Conservation (phyloP, 73 alveolate genomes). For the Paramecium bursaria region DNA sequence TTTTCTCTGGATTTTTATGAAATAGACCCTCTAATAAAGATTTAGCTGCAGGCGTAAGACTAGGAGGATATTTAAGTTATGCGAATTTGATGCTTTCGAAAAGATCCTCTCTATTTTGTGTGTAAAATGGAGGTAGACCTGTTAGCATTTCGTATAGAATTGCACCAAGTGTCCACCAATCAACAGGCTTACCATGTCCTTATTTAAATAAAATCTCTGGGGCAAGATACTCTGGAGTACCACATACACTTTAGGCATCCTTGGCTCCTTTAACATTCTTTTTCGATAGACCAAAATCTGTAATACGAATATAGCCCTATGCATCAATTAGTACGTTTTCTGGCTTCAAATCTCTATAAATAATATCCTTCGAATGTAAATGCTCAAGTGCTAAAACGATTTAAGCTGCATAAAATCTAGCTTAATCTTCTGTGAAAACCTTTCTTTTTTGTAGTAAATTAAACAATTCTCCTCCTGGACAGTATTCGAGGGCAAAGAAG, state of each 20-base stretch:
- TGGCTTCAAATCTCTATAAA: constrained; percentile 70
- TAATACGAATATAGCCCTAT: constrained; percentile 63
- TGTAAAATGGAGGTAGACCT: constrained; percentile 95
- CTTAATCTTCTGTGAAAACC: constrained; percentile 61
- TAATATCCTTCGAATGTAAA: constrained; percentile 64
- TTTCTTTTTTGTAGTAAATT: constrained; percentile 73
- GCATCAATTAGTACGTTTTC: constrained; percentile 67
- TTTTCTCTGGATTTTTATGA: constrained; percentile 62
- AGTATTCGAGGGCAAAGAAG: constrained; percentile 94
- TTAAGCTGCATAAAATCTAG: constrained; percentile 70
- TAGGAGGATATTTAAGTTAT: constrained; percentile 51
- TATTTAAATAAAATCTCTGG: constrained; percentile 88
- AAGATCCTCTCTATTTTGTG: constrained; percentile 89
- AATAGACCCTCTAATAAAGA: constrained; percentile 67
- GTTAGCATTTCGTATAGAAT: constrained; percentile 93
- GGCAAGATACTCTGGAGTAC: constrained; percentile 96
- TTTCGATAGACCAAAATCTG: constrained; percentile 68
- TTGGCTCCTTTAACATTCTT: constrained; percentile 58
- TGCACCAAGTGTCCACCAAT: constrained; percentile 91
- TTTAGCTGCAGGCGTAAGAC: constrained; percentile 67
- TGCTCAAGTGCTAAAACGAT: constrained; percentile 68
- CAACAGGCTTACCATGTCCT: constrained; percentile 90
- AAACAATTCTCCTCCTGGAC: constrained; percentile 96
- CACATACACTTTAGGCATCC: constrained; percentile 77
- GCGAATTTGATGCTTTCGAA: constrained; percentile 83